Evolutionary conservation across 2,329 filamentous ascomycete species (phyloP).

Genomic region (Gaeumannomyces tritici): DNA sequence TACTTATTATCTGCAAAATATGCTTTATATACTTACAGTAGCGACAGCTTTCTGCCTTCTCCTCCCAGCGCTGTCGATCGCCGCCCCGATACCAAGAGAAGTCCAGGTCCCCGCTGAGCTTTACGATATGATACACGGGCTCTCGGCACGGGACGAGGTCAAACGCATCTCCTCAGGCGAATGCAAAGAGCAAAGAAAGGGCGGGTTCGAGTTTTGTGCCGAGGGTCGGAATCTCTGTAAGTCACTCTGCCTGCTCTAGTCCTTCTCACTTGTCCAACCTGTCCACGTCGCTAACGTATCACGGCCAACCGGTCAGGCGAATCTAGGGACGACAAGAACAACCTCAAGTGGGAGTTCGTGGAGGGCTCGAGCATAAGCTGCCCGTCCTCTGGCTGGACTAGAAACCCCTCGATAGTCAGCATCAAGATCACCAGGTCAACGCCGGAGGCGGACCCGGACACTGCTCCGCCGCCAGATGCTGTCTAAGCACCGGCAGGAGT

Average conservation of each 20-base stretch:
- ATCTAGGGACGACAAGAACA: background rate
- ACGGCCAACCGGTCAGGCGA: constrained; percentile 5
- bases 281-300: background rate
- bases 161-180: background rate
- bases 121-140: background rate
- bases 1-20: background rate
- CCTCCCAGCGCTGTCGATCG: background rate
- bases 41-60: background rate
- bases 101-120: background rate
- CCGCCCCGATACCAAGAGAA: background rate
- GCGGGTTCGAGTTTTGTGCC: background rate
- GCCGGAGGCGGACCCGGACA: background rate
- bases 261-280: constrained; percentile 1
- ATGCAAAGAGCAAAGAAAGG: background rate
- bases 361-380: background rate
- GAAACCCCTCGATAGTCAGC: background rate
- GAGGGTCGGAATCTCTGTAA: background rate
- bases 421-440: background rate
- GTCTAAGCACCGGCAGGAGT: background rate
- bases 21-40: background rate
- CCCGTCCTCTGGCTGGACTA: background rate
- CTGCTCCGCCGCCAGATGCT: background rate
- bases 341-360: background rate
- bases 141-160: background rate
- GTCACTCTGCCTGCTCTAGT: background rate